Conservation (phyloP, 768 basidiomycete species). For the Amanita rimosa region DNA sequence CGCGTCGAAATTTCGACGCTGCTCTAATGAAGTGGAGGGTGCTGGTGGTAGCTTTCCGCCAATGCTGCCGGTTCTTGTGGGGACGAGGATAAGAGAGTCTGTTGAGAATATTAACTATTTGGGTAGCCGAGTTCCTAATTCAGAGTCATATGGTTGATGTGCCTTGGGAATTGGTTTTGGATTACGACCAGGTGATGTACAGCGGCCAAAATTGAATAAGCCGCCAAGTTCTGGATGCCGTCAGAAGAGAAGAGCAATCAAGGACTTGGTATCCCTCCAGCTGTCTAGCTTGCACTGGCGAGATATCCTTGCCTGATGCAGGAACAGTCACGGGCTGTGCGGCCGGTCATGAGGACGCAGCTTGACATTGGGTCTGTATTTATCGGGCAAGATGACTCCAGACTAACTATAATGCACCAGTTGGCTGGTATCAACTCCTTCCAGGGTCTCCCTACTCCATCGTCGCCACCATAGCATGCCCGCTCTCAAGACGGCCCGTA, state of each 20-base stretch:
- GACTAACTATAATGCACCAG: conserved; percentile 1
- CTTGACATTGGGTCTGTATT: conserved; percentile 4
- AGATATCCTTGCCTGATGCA: no score
- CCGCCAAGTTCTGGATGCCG: not conserved
- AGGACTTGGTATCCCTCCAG: not conserved
- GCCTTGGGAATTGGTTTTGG: not conserved
- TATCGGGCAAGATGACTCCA: not conserved
- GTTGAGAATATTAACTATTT: no score
- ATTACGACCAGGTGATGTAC: not conserved
- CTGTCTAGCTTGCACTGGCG: no score
- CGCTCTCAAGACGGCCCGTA: conserved; percentile 5
- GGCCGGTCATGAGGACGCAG: not conserved
- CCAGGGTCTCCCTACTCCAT: conserved; percentile 4
- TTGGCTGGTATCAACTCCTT: conserved; percentile 5
- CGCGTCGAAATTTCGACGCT: no score
- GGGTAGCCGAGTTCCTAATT: conserved; percentile 1
- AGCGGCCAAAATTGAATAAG: not conserved
- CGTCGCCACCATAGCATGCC: conserved; percentile 7
- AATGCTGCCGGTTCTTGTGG: no score
- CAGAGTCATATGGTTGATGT: not conserved
- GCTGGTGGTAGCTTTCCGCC: no score
- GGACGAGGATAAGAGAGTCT: no score
- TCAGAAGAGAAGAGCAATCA: not conserved
- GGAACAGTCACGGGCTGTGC: not conserved
- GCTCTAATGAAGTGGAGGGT: no score